Base-by-base conservation (phyloP, 2,329 filamentous ascomycete genomes). In the Calonectria montana region DNA sequence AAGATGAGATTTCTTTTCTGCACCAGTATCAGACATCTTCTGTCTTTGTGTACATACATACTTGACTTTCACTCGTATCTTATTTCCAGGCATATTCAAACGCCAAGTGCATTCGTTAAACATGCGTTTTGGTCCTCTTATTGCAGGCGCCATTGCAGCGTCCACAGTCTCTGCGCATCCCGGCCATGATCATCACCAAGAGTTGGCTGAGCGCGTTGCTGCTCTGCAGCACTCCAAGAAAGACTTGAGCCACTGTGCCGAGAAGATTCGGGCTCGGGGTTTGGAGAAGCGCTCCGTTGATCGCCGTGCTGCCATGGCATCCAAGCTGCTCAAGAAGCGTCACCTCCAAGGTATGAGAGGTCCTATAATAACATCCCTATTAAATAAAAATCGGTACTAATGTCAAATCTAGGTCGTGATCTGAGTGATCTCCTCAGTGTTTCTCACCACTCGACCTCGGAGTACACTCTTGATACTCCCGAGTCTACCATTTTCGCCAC, bases 191-290 rank as follows among this genome's bases (percentile, higher is more conserved):
- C 29, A 67, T 25, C 21, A 61, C 21, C 41, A 67, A 39, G 65
- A 61, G 21, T 50, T 67, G 65, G 31, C 43, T 3, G 53, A 61
- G 27, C 65, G 65, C 21, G 25, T 25, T 27, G 53, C 29, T 7
- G 53, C 65, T 29, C 13, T 67, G 21, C 29, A 48, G 21, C 31
- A 61, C 29, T 47, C 65, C 3, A 67, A 67, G 31, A 67, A 67
- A 18, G 53, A 67, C 31, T 37, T 67, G 41, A 67, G 53, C 43
- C 65, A 67, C 18, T 67, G 65, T 31, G 65, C 65, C 6, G 65
- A 61, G 16, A 67, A 67, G 29, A 47, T 67, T 31, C 53, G 65
- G 23, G 65, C 65, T 31, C 39, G 65, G 21, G 65, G 65, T 9
- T 4, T 67, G 0, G 65, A 67, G 53, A 67, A 67, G n/a, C 65